These are phyloP conservation scores for Diaporthe vaccinii DNA, from an alignment of 2,329 filamentous ascomycete species.

Conservation along the genomic window DNA sequence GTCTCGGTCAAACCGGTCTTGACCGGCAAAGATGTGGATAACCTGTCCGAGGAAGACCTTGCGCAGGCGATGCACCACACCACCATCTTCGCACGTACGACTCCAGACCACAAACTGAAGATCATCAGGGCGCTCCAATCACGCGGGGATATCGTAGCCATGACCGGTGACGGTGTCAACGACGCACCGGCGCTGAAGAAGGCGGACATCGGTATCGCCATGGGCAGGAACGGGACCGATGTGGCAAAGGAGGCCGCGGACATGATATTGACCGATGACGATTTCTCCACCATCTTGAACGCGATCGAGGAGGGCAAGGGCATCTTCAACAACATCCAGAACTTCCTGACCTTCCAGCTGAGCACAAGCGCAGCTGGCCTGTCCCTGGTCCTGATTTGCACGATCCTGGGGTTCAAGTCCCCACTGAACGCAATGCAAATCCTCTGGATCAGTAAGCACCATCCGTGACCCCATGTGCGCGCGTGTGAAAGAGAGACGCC, in stretches of 20 bases:
- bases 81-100: constrained; percentile 95
- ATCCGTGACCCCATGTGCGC: neutral
- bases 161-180: constrained; percentile 99
- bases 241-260: constrained; percentile 97
- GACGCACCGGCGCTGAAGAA: constrained; percentile 97
- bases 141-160: constrained; percentile 95
- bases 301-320: constrained; percentile 99
- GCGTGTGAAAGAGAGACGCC: neutral
- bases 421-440: constrained; percentile 99
- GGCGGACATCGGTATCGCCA: constrained; percentile 97
- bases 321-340: constrained; percentile 99
- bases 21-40: constrained; percentile 91
- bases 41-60: constrained; percentile 88
- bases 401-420: constrained; percentile 91
- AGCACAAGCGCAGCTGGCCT: constrained; percentile 96
- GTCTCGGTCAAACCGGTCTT: constrained; percentile 79
- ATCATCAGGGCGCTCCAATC: constrained; percentile 93
- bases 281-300: constrained; percentile 90
- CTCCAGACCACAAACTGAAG: constrained; percentile 97
- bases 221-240: constrained; percentile 95
- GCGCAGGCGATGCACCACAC: constrained; percentile 88
- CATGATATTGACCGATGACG: constrained; percentile 91
- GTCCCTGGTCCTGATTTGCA: constrained; percentile 92
- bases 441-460: constrained; percentile 92
- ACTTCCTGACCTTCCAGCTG: constrained; percentile 98